Base-by-base conservation (phyloP, 2,329 filamentous ascomycete species). In the Ustilaginoidea virens region DNA sequence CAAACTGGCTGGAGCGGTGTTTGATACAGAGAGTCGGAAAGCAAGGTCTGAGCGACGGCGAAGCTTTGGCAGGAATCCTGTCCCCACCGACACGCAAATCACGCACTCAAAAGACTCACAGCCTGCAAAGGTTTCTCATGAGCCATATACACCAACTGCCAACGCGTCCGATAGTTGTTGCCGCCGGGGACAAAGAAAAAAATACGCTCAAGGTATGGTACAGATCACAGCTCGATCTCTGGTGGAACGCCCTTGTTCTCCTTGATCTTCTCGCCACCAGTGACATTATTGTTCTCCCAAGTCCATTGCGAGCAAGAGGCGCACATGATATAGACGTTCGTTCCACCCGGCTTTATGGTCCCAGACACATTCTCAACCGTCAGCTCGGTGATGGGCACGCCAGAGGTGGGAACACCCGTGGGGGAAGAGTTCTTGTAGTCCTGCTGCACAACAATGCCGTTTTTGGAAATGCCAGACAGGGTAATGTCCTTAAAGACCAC, bases 371-470 rank as follows among this genome's bases (percentile, higher is more conserved):
- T 45, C 25, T 50, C 44, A 27, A 68, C 42, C 2, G 51, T 57
- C 5, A 69, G 37, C 6, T 52, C 56, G 7, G 63, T 67, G 44
- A 69, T 66, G n/a, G 62, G 63, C n/a, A 69, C 60, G 20, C 63
- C 62, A 16, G 40, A 39, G 20, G 58, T 63, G 8, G 61, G 56
- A 0, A n/a, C 46, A 12, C 60, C 61, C 6, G 50, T 57, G 4
- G 56, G 58, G 11, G 42, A 46, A n/a, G 60, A 60, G 35, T 63
- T 63, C 39, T 60, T 41, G 37, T 67, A 67, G 43, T 62, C 53
- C 42, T 60, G 53, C 40, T 57, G 45, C 29, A 56, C 53, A 28
- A 51, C 41, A 22, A 55, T 45, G 20, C 52, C 51, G 33, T 55
- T 52, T 21, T 61, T 58, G 28, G 45, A 41, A 24, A 61, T 61